Percentiles rank a stretch among this genome's conserved stretches.
These are phyloP conservation scores for Diaporthe ilicicola DNA, from an alignment of 2,329 filamentous ascomycete genomes.

Conservation along the genomic window DNA sequence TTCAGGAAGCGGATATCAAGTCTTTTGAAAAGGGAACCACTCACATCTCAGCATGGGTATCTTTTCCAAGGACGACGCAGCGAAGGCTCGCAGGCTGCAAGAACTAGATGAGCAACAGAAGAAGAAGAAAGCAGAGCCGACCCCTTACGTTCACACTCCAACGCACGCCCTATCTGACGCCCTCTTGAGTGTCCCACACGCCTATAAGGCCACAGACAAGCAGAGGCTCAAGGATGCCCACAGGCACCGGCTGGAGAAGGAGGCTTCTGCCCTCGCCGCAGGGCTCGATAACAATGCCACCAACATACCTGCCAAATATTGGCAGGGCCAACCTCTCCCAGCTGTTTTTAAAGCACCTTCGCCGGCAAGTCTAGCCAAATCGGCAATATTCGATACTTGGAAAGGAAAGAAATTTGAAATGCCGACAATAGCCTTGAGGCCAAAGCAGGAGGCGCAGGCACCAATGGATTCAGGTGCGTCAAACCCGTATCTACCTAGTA, in stretches of 20 bases:
- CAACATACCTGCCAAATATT: conserved; percentile 4
- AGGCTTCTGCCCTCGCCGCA: background rate
- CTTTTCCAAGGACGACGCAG: background rate
- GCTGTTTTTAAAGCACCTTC: background rate
- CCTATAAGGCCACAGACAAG: background rate
- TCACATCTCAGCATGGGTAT: background rate
- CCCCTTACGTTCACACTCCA: background rate
- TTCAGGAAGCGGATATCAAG: too few relatives aligned
- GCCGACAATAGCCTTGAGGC: background rate
- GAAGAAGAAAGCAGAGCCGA: background rate
- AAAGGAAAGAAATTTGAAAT: background rate
- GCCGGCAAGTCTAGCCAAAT: background rate
- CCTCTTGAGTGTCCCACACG: background rate
- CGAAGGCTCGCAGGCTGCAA: conserved; percentile 1
- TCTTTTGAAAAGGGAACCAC: background rate
- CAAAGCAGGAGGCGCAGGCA: background rate
- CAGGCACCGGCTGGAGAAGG: background rate
- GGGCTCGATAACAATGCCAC: background rate
- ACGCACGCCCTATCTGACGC: background rate
- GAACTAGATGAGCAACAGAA: conserved; percentile 3
- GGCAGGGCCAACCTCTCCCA: background rate
- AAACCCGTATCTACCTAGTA: background rate
- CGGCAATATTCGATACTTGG: background rate
- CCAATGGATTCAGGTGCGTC: background rate
- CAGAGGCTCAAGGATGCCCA: background rate